phyloP scores from a whole-genome alignment of 1,284 basidiomycete genomes.

The Fomitopsis betulina region DNA sequence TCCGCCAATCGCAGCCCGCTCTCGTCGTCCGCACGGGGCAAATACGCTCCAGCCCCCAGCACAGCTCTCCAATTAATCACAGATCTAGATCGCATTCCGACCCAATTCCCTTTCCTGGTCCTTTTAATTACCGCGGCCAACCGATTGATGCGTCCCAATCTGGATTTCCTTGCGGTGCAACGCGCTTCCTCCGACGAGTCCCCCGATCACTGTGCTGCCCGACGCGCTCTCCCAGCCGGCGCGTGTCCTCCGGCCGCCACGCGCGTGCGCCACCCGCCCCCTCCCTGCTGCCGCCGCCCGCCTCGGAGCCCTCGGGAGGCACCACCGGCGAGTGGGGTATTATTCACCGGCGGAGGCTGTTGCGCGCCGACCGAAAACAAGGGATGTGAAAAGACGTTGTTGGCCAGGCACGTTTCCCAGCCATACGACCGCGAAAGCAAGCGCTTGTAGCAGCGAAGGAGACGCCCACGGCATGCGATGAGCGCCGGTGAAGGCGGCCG shows the following conservation, averaged over 20 bases:
- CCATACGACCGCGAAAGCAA: neutral
- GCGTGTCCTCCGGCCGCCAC: neutral
- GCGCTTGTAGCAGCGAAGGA: neutral
- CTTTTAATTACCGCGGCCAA: neutral
- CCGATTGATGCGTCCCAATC: constrained; percentile 1
- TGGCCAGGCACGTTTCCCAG: constrained; percentile 8
- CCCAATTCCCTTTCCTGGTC: constrained; percentile 6
- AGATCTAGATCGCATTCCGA: constrained; percentile 3
- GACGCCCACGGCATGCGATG: neutral
- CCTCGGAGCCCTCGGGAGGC: neutral
- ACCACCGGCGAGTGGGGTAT: neutral
- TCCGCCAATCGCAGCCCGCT: constrained; percentile 4
- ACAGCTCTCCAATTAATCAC: constrained; percentile 10
- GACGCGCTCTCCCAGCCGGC: neutral
- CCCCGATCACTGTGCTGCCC: neutral
- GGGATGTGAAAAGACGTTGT: neutral
- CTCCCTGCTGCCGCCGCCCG: neutral
- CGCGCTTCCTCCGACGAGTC: neutral
- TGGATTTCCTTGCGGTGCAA: neutral
- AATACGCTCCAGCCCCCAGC: constrained; percentile 14
- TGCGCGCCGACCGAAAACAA: neutral
- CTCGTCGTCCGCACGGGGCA: constrained; percentile 3
- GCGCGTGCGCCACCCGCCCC: neutral
- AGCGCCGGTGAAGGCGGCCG: no score
- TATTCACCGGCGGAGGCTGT: neutral